These are phyloP conservation scores for Magnolia officinalis DNA, from an alignment of 164 flowering plant genomes.

Conservation along the genomic window DNA sequence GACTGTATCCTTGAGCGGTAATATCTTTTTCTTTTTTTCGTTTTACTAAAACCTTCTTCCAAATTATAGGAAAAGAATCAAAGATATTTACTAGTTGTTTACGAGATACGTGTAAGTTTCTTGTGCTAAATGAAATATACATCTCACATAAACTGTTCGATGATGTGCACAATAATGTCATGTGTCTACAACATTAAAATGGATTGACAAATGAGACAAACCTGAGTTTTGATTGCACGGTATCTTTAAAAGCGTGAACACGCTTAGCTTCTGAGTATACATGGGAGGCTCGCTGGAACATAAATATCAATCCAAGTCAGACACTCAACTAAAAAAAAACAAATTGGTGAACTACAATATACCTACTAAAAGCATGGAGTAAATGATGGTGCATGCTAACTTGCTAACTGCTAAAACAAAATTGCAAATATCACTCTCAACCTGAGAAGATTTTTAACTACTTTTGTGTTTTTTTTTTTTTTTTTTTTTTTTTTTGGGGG, in stretches of 20 bases:
- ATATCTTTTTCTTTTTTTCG: not conserved
- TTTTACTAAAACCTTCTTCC: not conserved
- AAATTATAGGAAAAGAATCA: not conserved
- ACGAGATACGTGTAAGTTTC: not conserved
- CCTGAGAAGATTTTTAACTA: no score
- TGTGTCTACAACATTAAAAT: not conserved
- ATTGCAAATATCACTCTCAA: no score
- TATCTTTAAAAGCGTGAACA: constrained; percentile 83
- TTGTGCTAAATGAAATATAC: not conserved
- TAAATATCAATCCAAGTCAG: not conserved
- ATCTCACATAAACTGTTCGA: not conserved
- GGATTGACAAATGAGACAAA: constrained; percentile 12
- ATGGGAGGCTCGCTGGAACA: constrained; percentile 84
- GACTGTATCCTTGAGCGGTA: not conserved
- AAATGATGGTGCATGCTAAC: no score
- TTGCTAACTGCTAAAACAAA: no score
- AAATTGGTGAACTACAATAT: not conserved
- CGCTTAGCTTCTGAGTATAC: constrained; percentile 95
- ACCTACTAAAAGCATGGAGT: no score
- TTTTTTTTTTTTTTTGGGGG: no score
- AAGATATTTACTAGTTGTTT: not conserved
- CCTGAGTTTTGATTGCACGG: constrained; percentile 73
- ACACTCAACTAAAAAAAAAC: not conserved
- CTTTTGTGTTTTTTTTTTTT: no score
- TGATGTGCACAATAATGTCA: not conserved